Conservation (phyloP, 2,329 filamentous ascomycete genomes). For the Zopfia rhizophila region DNA sequence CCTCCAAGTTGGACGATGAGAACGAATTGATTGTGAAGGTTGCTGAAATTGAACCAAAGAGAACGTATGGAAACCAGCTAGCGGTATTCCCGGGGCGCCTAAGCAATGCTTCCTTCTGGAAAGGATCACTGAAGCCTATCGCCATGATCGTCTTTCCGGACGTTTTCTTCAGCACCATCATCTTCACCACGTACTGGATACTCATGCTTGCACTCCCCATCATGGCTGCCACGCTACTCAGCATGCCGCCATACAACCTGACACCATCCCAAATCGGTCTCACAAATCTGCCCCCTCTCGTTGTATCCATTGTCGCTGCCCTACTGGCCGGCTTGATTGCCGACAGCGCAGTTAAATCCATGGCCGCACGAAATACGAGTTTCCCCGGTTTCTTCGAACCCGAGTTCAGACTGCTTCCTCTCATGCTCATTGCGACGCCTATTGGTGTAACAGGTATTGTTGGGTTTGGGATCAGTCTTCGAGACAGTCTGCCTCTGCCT, state of each 20-base stretch:
- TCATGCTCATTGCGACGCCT: conserved; percentile 17
- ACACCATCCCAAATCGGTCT: conserved; percentile 23
- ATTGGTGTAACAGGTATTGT: conserved; percentile 21
- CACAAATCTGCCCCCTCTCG: conserved; percentile 22
- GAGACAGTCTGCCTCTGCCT: conserved; percentile 10
- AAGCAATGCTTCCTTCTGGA: conserved; percentile 22
- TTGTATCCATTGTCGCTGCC: conserved; percentile 17
- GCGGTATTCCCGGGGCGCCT: conserved; percentile 16
- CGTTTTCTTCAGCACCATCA: conserved; percentile 20
- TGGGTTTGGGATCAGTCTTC: conserved; percentile 17
- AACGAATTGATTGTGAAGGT: conserved; percentile 19
- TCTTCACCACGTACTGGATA: too few relatives aligned
- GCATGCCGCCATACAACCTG: conserved; percentile 21
- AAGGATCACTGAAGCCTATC: conserved; percentile 22
- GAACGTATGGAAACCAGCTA: conserved; percentile 15
- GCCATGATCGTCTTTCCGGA: conserved; percentile 20
- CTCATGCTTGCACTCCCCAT: conserved; percentile 24
- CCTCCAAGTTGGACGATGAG: conserved; percentile 17
- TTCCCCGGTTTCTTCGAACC: conserved; percentile 22
- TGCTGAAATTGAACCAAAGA: conserved; percentile 4
- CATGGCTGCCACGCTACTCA: too few relatives aligned
- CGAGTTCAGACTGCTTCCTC: conserved; percentile 24
- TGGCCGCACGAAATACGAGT: conserved; percentile 24
- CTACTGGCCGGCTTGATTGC: conserved; percentile 25
- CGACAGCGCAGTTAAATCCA: conserved; percentile 15